Percentiles rank a stretch among this genome's conserved stretches.
Evolutionary conservation across 441 rosid genomes (phyloP).

Genomic region (Croton laevigatus): DNA sequence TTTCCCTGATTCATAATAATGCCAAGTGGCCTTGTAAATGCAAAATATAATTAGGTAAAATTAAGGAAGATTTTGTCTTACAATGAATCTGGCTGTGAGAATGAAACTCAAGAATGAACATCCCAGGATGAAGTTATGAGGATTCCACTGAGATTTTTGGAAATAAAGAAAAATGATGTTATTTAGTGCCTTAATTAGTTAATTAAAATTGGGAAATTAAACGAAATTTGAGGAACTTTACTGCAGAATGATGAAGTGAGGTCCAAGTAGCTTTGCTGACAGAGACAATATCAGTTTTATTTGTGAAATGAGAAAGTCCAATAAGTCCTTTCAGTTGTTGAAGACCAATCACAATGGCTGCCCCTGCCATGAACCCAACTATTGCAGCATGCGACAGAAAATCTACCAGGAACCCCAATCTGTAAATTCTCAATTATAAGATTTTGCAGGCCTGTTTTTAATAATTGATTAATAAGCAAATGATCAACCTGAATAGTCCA

Average conservation of each 20-base stretch:
- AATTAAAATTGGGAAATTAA: background rate
- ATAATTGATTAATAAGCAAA: too few species aligned
- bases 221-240: too few species aligned
- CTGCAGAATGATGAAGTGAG: slow-evolving; percentile 56
- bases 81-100: slow-evolving; percentile 61
- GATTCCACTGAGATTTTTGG: slow-evolving; percentile 49
- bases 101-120: slow-evolving; percentile 61
- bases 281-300: slow-evolving; percentile 72
- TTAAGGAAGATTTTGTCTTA: slow-evolving; percentile 30
- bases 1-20: slow-evolving; percentile 40
- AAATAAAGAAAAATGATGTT: background rate
- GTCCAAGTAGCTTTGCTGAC: slow-evolving; percentile 64
- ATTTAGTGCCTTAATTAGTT: background rate
- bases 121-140: slow-evolving; percentile 52
- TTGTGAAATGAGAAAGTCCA: slow-evolving; percentile 69
- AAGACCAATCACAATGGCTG: slow-evolving; percentile 87
- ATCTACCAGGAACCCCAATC: slow-evolving; percentile 90
- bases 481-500: slow-evolving; percentile 58
- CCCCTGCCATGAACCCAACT: slow-evolving; percentile 94
- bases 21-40: background rate
- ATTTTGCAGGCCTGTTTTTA: too few species aligned
- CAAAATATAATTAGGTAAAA: background rate
- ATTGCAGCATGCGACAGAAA: slow-evolving; percentile 79
- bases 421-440: slow-evolving; percentile 17
- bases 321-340: slow-evolving; percentile 88